Base-by-base conservation (phyloP, 352 stramenopile genomes). In the Globisporangium splendens region DNA sequence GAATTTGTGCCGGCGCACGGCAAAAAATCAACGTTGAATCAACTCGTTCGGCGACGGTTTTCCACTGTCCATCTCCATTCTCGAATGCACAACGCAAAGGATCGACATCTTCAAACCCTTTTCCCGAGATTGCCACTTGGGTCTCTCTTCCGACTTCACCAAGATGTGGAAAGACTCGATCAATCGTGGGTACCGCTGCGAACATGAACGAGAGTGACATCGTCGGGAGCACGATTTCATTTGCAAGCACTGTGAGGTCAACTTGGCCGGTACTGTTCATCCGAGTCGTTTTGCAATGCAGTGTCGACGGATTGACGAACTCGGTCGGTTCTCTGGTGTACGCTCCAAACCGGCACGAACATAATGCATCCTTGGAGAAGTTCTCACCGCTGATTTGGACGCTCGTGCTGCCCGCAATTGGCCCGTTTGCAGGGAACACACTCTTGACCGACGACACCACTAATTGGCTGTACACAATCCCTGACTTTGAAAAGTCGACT, bases 11-110 rank as follows among this genome's bases (percentile, higher is more conserved):
- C 24, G 43, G 53, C 8, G 43, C 15, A 31, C 14, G n/a, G 11
- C 53, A 59, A 14, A 50, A 42, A 18, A 59, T 21, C 12, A 59
- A 18, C 10, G 53, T 52, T 24, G 53, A 52, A 42, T 59, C 53
- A 15, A 59, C 43, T 42, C 53, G 53, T 33, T 35, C 8, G 17
- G 53, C 53, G 5, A 31, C 50, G 0, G 28, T 38, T 17, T 41
- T 39, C 53, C 53, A 52, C 28, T 51, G 53, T 24, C 52, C 39
- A 15, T n/a, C 28, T 20, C 8, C n/a, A 14, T 59, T 17, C 53
- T 59, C 53, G 49, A 59, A 59, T 3, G 28, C 22, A 15, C 53
- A 59, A 7, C 24, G 38, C 39, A 59, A 24, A 3, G 53, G 13
- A 4, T 24, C 53, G 12, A 50, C 28, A 41, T 59, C 42, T 2